A percentile compares a stretch with the other conserved stretches of the same genome.
Evolutionary conservation across 169 alveolate genomes (phyloP).

Genomic region (Besnoitia besnoiti): DNA sequence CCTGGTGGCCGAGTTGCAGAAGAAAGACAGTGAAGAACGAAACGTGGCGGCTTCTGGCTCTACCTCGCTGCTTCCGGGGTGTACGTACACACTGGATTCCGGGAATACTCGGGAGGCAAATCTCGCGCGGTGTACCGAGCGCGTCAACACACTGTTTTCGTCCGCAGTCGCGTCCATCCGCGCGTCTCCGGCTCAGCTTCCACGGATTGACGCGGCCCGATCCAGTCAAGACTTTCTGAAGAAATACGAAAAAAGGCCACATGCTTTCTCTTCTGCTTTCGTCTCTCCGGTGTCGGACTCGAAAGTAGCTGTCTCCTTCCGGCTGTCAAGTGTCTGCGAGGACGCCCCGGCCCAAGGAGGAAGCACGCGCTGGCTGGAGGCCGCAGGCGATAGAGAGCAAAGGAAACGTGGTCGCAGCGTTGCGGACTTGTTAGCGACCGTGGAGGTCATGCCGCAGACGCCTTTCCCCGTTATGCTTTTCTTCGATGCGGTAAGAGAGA

Average conservation of each 20-base stretch:
- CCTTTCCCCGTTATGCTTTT: constrained; percentile 3
- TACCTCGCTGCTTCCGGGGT: not conserved
- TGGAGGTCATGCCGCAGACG: not conserved
- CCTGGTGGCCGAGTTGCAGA: constrained; percentile 15
- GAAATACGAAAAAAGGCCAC: too few species aligned
- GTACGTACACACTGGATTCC: not conserved
- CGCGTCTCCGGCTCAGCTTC: not conserved
- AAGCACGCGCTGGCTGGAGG: not conserved
- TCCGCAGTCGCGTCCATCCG: not conserved
- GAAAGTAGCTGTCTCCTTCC: not conserved
- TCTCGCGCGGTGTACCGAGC: not conserved
- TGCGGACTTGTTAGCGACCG: not conserved
- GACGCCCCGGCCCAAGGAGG: not conserved
- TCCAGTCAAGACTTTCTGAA: not conserved
- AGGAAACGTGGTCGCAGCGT: not conserved
- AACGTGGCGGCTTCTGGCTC: not conserved
- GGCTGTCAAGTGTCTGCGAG: not conserved
- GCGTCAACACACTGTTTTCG: not conserved
- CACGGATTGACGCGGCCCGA: not conserved
- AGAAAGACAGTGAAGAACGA: not conserved
- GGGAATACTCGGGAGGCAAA: not conserved
- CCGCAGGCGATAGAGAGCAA: not conserved
- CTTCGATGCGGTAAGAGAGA: constrained; percentile 40
- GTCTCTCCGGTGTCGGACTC: not conserved
- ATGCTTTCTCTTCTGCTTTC: too few species aligned